Evolutionary conservation across 371 early-diverging fungal species (phyloP), one percentile per base, ranked within the genome.

Genomic region (Mucor indicus): DNA sequence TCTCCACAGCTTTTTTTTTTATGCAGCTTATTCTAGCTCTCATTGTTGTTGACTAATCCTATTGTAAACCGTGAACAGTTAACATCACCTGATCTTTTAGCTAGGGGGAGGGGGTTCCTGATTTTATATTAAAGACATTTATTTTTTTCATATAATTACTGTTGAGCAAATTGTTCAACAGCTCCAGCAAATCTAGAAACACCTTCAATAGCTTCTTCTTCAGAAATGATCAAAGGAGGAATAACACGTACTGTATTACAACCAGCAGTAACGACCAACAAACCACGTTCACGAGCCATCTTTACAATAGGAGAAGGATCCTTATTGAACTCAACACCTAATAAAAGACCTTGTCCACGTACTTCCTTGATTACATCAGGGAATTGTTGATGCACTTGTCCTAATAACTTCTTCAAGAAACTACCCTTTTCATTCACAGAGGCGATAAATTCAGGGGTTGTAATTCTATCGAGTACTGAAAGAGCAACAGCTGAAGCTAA

Each of bases 221-320:
- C 58, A 5, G 71, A 66, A 24, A 91, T 67, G 19, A 79, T 83
- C 51, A 97, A 77, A 17, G 98, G 88, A 32, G 98, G 98, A 21
- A 95, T 80, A 36, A 97, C 61, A 35, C 98, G 89, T 12, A 97
- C 70, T 4, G 92, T 91, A 62, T 97, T 91, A 57, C 77, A 77
- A 7, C 85, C 90, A n/a, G 96, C 93, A 4, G 87, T 81, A 35
- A 95, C 86, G n/a, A 95, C 65, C 48, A 97, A 72, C 46, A 96
- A 60, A 29, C 95, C 94, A 35, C 83, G 80, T 39, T 91, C 87
- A 42, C 88, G 82, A 27, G 88, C 88, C 57, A 85, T 47, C 27
- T 85, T 83, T 15, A 91, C 83, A 46, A 96, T 64, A 13, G 77
- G 74, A 0, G 79, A 41, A 23, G 93, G 87, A 38, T 86, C 86